A percentile compares a stretch with the other conserved stretches of the same genome.
These are phyloP conservation scores for Musa acuminata DNA, from an alignment of 176 grass and related monocot species.

Conservation along the genomic window DNA sequence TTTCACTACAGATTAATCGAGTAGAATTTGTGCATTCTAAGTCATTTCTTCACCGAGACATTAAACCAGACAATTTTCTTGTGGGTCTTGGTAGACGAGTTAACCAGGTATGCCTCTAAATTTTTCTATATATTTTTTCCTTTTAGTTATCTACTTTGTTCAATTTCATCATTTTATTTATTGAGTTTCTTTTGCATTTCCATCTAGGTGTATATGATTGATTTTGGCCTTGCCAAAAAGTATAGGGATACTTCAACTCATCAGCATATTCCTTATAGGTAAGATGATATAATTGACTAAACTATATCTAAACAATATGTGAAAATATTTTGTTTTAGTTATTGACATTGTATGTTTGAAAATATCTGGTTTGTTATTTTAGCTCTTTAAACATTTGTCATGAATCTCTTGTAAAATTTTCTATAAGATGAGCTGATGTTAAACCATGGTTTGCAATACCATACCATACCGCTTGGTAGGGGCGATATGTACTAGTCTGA, in stretches of 20 bases:
- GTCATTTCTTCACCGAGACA: slow-evolving; percentile 93
- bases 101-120: slow-evolving; percentile 57
- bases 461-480: too few species aligned
- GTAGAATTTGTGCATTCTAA: slow-evolving; percentile 92
- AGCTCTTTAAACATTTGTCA: too few species aligned
- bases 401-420: background rate
- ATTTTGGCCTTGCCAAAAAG: slow-evolving; percentile 96
- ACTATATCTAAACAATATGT: background rate
- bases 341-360: too few species aligned
- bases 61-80: slow-evolving; percentile 97
- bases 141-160: slow-evolving; percentile 22
- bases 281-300: background rate
- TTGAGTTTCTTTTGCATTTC: background rate
- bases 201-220: slow-evolving; percentile 83
- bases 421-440: background rate
- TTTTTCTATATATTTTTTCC: slow-evolving; percentile 2
- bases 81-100: slow-evolving; percentile 88
- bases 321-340: too few species aligned
- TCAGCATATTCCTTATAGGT: slow-evolving; percentile 95
- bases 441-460: too few species aligned
- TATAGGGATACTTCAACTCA: slow-evolving; percentile 81
- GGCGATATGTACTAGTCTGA: too few species aligned
- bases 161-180: too few species aligned
- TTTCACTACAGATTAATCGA: slow-evolving; percentile 63
- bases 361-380: too few species aligned